Percentiles rank a stretch among this genome's conserved stretches.
Conservation (phyloP, 2,329 filamentous ascomycete species). For the Leptographium flavum region DNA sequence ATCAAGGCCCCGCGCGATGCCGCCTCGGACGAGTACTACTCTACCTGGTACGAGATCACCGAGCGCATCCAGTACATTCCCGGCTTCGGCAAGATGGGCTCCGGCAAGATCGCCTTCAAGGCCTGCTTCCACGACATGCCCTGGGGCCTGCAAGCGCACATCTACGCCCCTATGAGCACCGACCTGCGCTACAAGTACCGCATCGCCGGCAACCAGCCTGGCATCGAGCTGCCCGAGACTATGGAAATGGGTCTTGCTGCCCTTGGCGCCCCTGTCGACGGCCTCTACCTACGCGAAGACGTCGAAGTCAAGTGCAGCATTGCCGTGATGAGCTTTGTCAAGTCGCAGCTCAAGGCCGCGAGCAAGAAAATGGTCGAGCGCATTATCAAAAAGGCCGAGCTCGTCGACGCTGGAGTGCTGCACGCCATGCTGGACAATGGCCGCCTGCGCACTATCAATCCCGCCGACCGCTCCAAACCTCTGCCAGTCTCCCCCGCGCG, state of each 20-base stretch:
- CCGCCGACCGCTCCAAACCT: slow-evolving; percentile 30
- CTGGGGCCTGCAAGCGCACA: slow-evolving; percentile 58
- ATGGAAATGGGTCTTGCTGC: slow-evolving; percentile 45
- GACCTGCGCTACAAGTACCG: slow-evolving; percentile 56
- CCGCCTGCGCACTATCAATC: slow-evolving; percentile 44
- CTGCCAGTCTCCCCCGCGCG: slow-evolving; percentile 8
- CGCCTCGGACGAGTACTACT: slow-evolving; percentile 55
- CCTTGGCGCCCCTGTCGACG: slow-evolving; percentile 47
- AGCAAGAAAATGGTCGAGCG: slow-evolving; percentile 54
- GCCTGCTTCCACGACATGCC: slow-evolving; percentile 61
- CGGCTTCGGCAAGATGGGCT: slow-evolving; percentile 49
- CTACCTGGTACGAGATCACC: slow-evolving; percentile 60
- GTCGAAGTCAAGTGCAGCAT: slow-evolving; percentile 59
- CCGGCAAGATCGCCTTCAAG: slow-evolving; percentile 52
- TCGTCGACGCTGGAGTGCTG: slow-evolving; percentile 50
- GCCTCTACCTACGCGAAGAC: slow-evolving; percentile 54
- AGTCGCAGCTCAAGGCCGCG: slow-evolving; percentile 50
- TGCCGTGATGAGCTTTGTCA: slow-evolving; percentile 49
- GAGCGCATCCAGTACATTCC: slow-evolving; percentile 56
- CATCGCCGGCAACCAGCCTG: slow-evolving; percentile 54
- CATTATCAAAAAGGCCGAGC: slow-evolving; percentile 57
- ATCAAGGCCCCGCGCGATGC: slow-evolving; percentile 55
- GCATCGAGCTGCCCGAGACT: slow-evolving; percentile 44
- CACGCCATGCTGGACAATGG: slow-evolving; percentile 55
- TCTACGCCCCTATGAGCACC: slow-evolving; percentile 52